These are phyloP conservation scores for Quercus agrifolia DNA, from an alignment of 306 rosid species.

Conservation along the genomic window DNA sequence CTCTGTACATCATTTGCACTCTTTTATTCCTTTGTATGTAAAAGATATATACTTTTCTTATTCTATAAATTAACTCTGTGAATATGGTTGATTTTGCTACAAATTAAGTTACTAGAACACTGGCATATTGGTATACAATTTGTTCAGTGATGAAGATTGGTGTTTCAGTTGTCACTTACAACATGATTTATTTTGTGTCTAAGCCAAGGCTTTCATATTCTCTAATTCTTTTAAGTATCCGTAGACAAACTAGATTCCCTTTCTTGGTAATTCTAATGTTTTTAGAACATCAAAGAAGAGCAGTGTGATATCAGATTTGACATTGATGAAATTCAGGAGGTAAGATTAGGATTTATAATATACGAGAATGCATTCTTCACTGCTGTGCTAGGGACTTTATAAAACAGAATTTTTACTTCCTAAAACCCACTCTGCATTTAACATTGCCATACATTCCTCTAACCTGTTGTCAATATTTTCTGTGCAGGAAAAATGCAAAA, in stretches of 20 bases:
- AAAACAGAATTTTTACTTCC: too few relatives aligned
- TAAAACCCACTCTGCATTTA: background rate
- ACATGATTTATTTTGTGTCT: background rate
- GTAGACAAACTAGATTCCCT: background rate
- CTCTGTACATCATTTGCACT: background rate
- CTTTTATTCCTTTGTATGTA: background rate
- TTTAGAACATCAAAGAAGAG: background rate
- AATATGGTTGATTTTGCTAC: background rate
- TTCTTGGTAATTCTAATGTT: background rate
- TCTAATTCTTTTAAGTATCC: too few relatives aligned
- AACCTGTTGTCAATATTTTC: background rate
- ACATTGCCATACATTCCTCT: background rate
- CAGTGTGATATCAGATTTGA: background rate
- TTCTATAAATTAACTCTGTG: background rate
- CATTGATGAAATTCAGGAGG: background rate
- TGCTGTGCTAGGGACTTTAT: background rate
- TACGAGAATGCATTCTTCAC: background rate
- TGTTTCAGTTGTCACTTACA: background rate
- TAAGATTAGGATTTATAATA: background rate
- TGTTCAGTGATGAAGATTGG: background rate
- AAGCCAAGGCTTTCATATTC: too few relatives aligned
- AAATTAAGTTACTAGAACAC: background rate
- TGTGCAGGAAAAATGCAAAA: conserved; percentile 89
- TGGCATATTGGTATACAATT: background rate
- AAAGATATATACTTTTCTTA: background rate